Conservation (phyloP, 495 filamentous ascomycete species). For the Penicillium pancosmium region DNA sequence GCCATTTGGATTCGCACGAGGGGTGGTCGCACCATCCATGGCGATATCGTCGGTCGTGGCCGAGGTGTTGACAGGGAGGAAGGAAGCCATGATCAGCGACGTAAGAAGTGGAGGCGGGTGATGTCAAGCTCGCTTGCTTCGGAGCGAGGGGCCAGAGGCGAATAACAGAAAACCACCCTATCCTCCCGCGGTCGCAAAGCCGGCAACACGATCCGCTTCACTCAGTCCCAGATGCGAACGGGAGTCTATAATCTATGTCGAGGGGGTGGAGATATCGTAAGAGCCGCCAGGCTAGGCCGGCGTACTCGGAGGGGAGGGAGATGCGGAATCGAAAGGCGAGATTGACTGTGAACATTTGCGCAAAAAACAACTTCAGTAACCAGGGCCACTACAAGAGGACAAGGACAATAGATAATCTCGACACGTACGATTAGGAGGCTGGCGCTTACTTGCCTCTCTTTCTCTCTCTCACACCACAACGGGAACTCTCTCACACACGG, state of each 20-base stretch:
- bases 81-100: slow-evolving; percentile 56
- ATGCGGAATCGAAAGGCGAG: slow-evolving; percentile 28
- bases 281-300: slow-evolving; percentile 24
- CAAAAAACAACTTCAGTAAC: slow-evolving; percentile 11
- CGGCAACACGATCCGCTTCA: slow-evolving; percentile 27
- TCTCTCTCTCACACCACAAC: background rate
- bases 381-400: slow-evolving; percentile 9
- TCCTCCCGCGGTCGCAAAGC: slow-evolving; percentile 29
- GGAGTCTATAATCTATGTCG: slow-evolving; percentile 20
- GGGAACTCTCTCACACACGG: background rate
- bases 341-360: slow-evolving; percentile 31
- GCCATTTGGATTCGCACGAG: slow-evolving; percentile 54
- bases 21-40: slow-evolving; percentile 61
- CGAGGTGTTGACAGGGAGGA: slow-evolving; percentile 77
- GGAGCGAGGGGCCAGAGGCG: slow-evolving; percentile 18
- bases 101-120: slow-evolving; percentile 43
- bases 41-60: slow-evolving; percentile 56
- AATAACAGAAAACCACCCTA: slow-evolving; percentile 14
- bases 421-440: slow-evolving; percentile 26
- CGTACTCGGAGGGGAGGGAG: slow-evolving; percentile 20
- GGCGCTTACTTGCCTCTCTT: slow-evolving; percentile 6
- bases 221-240: slow-evolving; percentile 20
- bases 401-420: slow-evolving; percentile 4
- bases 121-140: slow-evolving; percentile 38
- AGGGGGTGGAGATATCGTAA: slow-evolving; percentile 11